Evolutionary conservation across 148 eudicot genomes (phyloP).

Genomic region (Nyssa sinensis): DNA sequence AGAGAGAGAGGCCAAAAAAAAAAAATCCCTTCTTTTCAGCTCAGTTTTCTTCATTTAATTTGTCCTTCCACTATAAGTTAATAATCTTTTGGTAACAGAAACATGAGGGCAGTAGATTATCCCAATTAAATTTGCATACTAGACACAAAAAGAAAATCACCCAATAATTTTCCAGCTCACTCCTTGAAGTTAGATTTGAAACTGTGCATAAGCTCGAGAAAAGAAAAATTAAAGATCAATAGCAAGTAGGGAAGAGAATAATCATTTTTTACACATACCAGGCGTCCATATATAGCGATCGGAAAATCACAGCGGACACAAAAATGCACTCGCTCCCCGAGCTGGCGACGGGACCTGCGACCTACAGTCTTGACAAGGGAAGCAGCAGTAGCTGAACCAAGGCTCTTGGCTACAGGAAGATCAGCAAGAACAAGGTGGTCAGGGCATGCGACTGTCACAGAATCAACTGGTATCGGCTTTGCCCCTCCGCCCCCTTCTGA

Average conservation of each 20-base stretch:
- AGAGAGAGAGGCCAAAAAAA: neutral
- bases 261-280: conserved; percentile 42
- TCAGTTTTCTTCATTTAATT: neutral
- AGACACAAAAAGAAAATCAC: neutral
- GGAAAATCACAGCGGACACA: conserved; percentile 97
- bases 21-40: neutral
- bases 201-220: neutral
- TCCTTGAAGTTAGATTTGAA: too few relatives aligned
- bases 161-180: neutral
- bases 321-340: conserved; percentile 91
- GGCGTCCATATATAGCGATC: conserved; percentile 87
- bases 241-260: conserved; percentile 8
- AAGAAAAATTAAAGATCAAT: neutral
- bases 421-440: conserved; percentile 94
- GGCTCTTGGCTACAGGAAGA: conserved; percentile 93
- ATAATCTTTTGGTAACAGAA: neutral
- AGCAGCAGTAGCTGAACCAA: conserved; percentile 64
- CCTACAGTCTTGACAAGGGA: conserved; percentile 71
- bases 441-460: conserved; percentile 93
- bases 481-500: conserved; percentile 51
- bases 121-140: neutral
- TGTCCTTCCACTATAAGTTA: neutral
- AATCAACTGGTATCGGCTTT: conserved; percentile 55
- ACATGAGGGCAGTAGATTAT: neutral
- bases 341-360: conserved; percentile 88